Base-by-base conservation (phyloP, 2,329 filamentous ascomycete species). In the Pseudogymnoascus sp. region DNA sequence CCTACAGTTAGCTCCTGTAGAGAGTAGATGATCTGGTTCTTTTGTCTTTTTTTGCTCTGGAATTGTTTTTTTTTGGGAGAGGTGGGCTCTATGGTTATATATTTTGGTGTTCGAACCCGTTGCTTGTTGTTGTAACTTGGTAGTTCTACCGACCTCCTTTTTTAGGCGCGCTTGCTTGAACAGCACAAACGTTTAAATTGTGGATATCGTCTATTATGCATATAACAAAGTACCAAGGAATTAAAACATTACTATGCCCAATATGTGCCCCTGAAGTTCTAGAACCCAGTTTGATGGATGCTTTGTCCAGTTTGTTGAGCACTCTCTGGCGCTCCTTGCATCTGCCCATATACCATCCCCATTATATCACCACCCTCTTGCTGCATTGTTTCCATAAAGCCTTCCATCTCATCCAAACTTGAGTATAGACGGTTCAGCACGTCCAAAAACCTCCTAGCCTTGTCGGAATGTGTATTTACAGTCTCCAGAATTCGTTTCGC, bases 401-500 rank as follows among this genome's bases (percentile, higher is more conserved):
- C 50, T 19, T 56, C 50, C 50, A 56, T 56, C 26, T 56, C 50
- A 56, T 56, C 50, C 50, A 56, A 33, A 33, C 50, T 56, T 4
- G 50, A 56, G 16, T 56, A 56, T 56, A 56, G 50, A 6, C 50
- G 50, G 28, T 56, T 56, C 28, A 56, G 10, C 10, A 56, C 50
- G 5, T 56, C 50, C 50, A 56, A 56, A 56, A 56, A 56, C n/a
- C 50, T 56, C 7, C 50, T 56, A 7, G 50, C 50, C 14, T 56
- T 56, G 10, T 56, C 50, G 8, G 50, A 33, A 56, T 56, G 50
- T 7, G 50, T 56, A 56, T 56, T 56, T 56, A 56, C 50, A 33
- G 50, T 56, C 16, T 56, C 50, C 28, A 62, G 24, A 16, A 62
- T 41, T 19, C 28, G 35, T 62, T 62, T 62, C 14, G 60, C 50